Percentiles rank a stretch among this genome's conserved stretches.
phyloP scores from a whole-genome alignment of 2,329 filamentous ascomycete species.

The Hypoxylon sp. region DNA sequence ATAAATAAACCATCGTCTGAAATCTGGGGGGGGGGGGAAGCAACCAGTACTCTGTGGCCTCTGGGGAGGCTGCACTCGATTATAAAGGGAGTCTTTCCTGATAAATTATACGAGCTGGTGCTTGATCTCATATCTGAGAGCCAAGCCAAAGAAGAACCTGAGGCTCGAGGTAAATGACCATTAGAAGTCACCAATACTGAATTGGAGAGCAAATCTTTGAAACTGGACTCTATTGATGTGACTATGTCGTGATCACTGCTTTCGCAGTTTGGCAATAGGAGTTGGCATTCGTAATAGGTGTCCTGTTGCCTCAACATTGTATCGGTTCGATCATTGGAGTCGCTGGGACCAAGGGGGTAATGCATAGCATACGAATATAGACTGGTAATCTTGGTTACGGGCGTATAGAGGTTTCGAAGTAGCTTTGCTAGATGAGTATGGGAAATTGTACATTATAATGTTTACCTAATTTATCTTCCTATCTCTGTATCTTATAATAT shows the following conservation, averaged over 20 bases:
- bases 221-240: background rate
- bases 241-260: background rate
- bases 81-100: conserved; percentile 2
- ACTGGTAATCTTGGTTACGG: background rate
- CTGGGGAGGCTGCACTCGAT: background rate
- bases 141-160: background rate
- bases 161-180: conserved; percentile 2
- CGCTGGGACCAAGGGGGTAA: background rate
- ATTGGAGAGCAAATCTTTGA: conserved; percentile 10
- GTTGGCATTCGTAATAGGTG: no score
- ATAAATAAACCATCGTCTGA: background rate
- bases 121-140: conserved; percentile 10
- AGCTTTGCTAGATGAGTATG: background rate
- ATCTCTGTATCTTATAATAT: conserved; percentile 7
- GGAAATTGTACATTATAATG: background rate
- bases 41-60: background rate
- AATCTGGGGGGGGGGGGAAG: background rate
- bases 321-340: background rate
- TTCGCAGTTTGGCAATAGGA: background rate
- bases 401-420: background rate
- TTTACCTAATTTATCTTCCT: conserved; percentile 5
- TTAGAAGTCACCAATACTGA: background rate
- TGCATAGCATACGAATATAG: background rate
- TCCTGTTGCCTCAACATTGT: background rate
- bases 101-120: conserved; percentile 3